Conservation (phyloP, 805 yeast species). For the Komagataella mondaviorum region DNA sequence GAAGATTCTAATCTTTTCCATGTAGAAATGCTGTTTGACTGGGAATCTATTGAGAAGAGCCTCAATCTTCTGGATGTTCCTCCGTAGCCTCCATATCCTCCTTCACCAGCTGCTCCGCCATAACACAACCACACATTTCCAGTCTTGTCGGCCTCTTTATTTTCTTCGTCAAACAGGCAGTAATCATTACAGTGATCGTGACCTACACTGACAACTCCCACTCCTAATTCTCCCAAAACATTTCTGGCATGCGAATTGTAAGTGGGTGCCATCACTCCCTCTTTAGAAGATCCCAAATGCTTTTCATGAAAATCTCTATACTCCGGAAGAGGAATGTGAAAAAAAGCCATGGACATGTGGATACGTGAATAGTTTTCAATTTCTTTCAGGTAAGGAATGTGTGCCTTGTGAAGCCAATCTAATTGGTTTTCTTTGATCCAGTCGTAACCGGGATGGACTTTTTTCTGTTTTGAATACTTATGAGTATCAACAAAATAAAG, state of each 20-base stretch:
- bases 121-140: constrained; percentile 63
- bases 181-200: constrained; percentile 95
- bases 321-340: constrained; percentile 92
- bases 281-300: constrained; percentile 47
- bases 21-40: constrained; percentile 31
- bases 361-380: constrained; percentile 21
- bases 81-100: constrained; percentile 92
- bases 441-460: constrained; percentile 65
- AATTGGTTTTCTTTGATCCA: constrained; percentile 67
- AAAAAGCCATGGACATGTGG: constrained; percentile 73
- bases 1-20: constrained; percentile 65
- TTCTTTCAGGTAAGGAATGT: constrained; percentile 15
- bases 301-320: constrained; percentile 34
- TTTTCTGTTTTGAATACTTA: constrained; percentile 54
- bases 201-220: constrained; percentile 68
- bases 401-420: constrained; percentile 31
- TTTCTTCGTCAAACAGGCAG: constrained; percentile 45
- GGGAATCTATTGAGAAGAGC: constrained; percentile 49
- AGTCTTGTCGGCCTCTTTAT: constrained; percentile 8
- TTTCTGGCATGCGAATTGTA: constrained; percentile 56
- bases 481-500: constrained; percentile 81
- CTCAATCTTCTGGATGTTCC: constrained; percentile 76
- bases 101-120: constrained; percentile 91
- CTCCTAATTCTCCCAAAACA: constrained; percentile 50
- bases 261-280: constrained; percentile 68